A percentile compares a stretch with the other conserved stretches of the same genome.
Evolutionary conservation across 106 monocot genomes (phyloP).

Genomic region (Agapanthus africanus): DNA sequence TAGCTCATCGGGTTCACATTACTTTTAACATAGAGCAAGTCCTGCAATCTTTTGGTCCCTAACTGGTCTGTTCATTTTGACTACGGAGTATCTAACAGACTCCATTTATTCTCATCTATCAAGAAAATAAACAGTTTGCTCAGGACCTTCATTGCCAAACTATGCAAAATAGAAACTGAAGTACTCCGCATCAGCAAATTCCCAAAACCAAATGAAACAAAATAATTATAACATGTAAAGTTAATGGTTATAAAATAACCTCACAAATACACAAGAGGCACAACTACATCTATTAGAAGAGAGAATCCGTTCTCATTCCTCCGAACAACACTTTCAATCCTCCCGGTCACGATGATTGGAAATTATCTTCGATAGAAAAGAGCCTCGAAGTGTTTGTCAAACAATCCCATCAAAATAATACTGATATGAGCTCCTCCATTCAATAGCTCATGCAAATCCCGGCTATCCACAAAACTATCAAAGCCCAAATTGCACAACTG

Average conservation of each 20-base stretch:
- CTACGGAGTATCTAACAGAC: background rate
- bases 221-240: slow-evolving; percentile 2
- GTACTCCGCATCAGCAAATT: slow-evolving; percentile 17
- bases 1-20: slow-evolving; percentile 4
- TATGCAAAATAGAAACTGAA: slow-evolving; percentile 12
- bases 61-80: background rate
- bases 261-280: background rate
- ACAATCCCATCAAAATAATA: too few species aligned
- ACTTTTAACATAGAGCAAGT: slow-evolving; percentile 9
- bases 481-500: too few species aligned
- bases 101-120: slow-evolving; percentile 1
- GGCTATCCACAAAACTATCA: too few species aligned
- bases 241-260: background rate
- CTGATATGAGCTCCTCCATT: too few species aligned
- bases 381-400: too few species aligned
- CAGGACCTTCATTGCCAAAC: slow-evolving; percentile 11
- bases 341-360: too few species aligned
- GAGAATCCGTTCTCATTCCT: too few species aligned
- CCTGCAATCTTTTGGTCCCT: slow-evolving; percentile 11
- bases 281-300: too few species aligned
- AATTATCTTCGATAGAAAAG: too few species aligned
- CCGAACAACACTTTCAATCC: too few species aligned
- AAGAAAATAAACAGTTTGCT: slow-evolving; percentile 12
- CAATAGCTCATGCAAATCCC: too few species aligned
- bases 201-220: slow-evolving; percentile 5